Conservation (phyloP, 805 yeast species). For the Pichia occidentalis region DNA sequence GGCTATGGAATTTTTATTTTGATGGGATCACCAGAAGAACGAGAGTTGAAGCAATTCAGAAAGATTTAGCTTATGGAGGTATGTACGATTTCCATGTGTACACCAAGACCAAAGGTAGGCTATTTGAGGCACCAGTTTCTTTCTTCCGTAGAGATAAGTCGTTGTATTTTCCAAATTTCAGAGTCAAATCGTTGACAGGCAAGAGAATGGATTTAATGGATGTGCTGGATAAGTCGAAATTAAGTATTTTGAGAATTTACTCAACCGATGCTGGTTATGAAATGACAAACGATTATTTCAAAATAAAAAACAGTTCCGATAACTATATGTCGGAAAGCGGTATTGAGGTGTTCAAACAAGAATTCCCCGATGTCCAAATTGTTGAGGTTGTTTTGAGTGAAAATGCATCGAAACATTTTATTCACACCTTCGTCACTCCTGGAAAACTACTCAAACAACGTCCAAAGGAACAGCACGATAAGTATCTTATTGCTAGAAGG, state of each 20-base stretch:
- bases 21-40: slow-evolving; percentile 32
- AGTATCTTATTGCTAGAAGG: slow-evolving; percentile 55
- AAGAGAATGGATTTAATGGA: slow-evolving; percentile 30
- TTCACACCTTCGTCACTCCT: slow-evolving; percentile 48
- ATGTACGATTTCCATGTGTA: slow-evolving; percentile 58
- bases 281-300: slow-evolving; percentile 56
- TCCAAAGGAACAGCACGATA: slow-evolving; percentile 33
- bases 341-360: slow-evolving; percentile 32
- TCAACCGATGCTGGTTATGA: slow-evolving; percentile 66
- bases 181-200: slow-evolving; percentile 45
- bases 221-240: slow-evolving; percentile 38
- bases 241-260: slow-evolving; percentile 59
- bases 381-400: slow-evolving; percentile 76
- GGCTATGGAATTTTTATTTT: slow-evolving; percentile 30
- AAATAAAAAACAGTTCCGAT: slow-evolving; percentile 36
- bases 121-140: slow-evolving; percentile 76
- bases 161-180: slow-evolving; percentile 74
- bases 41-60: slow-evolving; percentile 37
- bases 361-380: slow-evolving; percentile 55
- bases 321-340: slow-evolving; percentile 36
- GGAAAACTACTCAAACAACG: slow-evolving; percentile 29
- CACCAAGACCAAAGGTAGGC: slow-evolving; percentile 74
- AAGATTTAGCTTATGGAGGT: slow-evolving; percentile 62
- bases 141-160: slow-evolving; percentile 69
- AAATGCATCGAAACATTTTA: slow-evolving; percentile 57